These are phyloP conservation scores for Botrytis deweyae DNA, from an alignment of 2,329 filamentous ascomycete genomes.

Conservation along the genomic window DNA sequence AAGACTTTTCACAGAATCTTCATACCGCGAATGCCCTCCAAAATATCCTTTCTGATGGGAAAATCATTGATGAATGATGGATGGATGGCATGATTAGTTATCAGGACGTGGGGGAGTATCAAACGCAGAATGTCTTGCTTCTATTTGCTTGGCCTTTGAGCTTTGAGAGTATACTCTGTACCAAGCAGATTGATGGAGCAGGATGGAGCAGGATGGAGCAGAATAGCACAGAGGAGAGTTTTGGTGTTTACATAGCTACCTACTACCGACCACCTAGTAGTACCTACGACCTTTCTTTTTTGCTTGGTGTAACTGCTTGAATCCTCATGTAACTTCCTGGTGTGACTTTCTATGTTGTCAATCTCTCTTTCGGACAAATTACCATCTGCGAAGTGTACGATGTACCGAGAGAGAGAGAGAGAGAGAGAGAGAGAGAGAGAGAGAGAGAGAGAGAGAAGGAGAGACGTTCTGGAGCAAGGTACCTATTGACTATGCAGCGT, in stretches of 20 bases:
- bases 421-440: too few species aligned
- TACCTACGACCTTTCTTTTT: not conserved
- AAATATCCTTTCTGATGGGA: not conserved
- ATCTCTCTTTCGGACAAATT: not conserved
- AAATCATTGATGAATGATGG: not conserved
- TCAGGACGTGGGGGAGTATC: not conserved
- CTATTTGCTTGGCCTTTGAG: not conserved
- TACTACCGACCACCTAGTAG: too few species aligned
- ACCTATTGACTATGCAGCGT: not conserved
- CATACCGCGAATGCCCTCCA: not conserved
- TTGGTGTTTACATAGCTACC: not conserved
- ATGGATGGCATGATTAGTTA: not conserved
- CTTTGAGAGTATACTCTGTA: not conserved
- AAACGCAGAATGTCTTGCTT: slow-evolving; percentile 2
- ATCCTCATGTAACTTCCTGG: not conserved
- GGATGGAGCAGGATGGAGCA: too few species aligned
- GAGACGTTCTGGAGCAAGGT: not conserved
- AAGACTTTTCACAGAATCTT: not conserved
- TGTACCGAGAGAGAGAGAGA: not conserved
- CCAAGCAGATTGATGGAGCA: too few species aligned
- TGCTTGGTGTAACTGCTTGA: not conserved
- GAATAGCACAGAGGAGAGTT: not conserved
- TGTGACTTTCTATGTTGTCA: not conserved
- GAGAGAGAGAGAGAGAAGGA: not conserved
- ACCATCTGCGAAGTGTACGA: not conserved